Evolutionary conservation across 331 rosid species (phyloP), one percentile per base, ranked within the genome.

Genomic region (Cydonia oblonga): DNA sequence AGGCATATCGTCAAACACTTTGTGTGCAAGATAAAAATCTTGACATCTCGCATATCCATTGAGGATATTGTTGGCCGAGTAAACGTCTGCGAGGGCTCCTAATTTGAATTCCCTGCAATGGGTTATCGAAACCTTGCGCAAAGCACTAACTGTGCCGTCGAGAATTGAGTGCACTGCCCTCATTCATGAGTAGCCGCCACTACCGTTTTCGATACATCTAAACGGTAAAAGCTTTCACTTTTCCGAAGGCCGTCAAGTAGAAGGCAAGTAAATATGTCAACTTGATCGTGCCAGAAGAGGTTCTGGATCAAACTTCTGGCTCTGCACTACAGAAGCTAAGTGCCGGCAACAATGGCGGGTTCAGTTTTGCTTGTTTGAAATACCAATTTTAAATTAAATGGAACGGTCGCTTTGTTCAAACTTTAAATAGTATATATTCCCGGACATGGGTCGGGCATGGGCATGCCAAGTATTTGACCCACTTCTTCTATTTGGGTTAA

Each of bases 1-100:
- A 20, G 82, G 75, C 90, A 90, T 88, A 81, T 78, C 87, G 33
- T 84, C 88, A 66, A 92, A 92, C 83, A 87, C 32, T 13, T 71
- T 59, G 75, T 69, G 87, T 10, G 96, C 92, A 38, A 68, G 24
- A 20, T 56, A 24, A 11, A 88, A 33, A 7, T 80, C 38, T 16
- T 75, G 66, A 68, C 79, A 84, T 85, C 79, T 84, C 0, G 72
- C 11, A 3, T 90, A 88, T 2, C 75, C 44, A 5, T 79, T 73
- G 5, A 92, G 76, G 66, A 92, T 82, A 68, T 87, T 84, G 81
- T 92, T 92, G 78, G 91, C 74, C 2, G 64, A 79, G 77, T 84
- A 92, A 75, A 85, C 58, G 64, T 90, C 89, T 20, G 81, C 26
- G 0, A 76, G 32, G 75, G 71, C 30, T 5, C 91, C 96, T 67